Base-by-base conservation (phyloP, 2,329 filamentous ascomycete genomes). In the Chalaropsis ovoidea region DNA sequence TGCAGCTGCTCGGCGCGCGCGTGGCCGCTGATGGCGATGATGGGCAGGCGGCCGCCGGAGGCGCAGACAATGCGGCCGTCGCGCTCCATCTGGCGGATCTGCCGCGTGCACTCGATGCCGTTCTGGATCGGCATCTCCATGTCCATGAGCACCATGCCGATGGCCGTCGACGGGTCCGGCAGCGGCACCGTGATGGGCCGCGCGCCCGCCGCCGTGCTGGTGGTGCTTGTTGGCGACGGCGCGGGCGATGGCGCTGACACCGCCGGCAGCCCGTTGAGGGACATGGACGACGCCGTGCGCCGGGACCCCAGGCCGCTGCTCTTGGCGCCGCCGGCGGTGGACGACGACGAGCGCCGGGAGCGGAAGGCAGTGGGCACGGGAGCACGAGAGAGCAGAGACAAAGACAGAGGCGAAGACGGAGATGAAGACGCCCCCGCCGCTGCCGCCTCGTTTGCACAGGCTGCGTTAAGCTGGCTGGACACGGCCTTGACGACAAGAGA, bases 121-220 rank as follows among this genome's bases (percentile, higher is more conserved):
- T 89, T 86, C 78, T 87, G 86, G 17, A 89, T 75, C 1, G 87
- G 87, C 87, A 90, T 89, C 71, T 89, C 86, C 70, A 88, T 84
- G 70, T 90, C 87, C 87, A 90, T 90, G 22, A 90, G 77, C 19
- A 90, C 82, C 3, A 89, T 77, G 62, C 82, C 82, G 27, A 87
- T 74, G 0, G 41, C 49, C 7, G 63, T 35, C 17, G 61, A 47
- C 15, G 43, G 45, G 24, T 45, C 24, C 8, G 39, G 27, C 7
- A 35, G 24, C n/a, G 61, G 42, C 8, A 47, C 61, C 1, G 61
- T 62, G 7, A 31, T 42, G 15, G 61, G 8, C 19, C 43, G 2
- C 6, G 61, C 10, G 31, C 31, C 31, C 6, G 31, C 3, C 31
- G 31, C 31, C 3, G 31, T 6, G 31, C 3, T 31, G 2, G 43